Evolutionary conservation across 306 rosid genomes (phyloP), one percentile per base, ranked within the genome.

Genomic region (Cucurbita pepo): DNA sequence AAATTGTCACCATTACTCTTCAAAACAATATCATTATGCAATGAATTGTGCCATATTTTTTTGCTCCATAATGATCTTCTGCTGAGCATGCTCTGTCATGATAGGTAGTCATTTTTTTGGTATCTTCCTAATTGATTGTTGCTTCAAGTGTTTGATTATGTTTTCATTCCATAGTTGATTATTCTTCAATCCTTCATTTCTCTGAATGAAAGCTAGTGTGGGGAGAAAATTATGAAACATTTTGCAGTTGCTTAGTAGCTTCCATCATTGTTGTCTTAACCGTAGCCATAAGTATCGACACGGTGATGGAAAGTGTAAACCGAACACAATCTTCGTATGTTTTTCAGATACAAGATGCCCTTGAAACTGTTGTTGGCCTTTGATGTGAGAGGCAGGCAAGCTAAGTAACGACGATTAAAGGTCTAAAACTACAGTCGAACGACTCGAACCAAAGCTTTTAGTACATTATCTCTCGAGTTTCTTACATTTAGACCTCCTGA

Each of bases 71-170:
- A 69, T 69, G 74, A 69, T 69, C 56, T 69, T 30, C 44, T 50
- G 74, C 43, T 34, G 74, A 69, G 74, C 74, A 69, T 69, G 74
- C 74, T 69, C n/a, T 9, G 54, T 69, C 59, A 69, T 69, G 59
- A 69, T 69, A 30, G 59, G 30, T 34, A 50, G 59, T 30, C 59
- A 69, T 69, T 50, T 69, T 15, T 69, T 48, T 69, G 21, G 73
- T 69, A 45, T 45, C 72, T 69, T 69, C 73, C 22, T 69, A 21
- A 48, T 69, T 22, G 48, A 69, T 25, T 69, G 59, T 69, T 51
- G 45, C 74, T 69, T 67, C 47, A 69, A 69, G 74, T 50, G 74
- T 50, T 69, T 22, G 51, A 48, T 51, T 15, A 51, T 69, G 74
- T 51, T 69, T 69, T 69, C 59, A 69, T 34, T 50, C 41, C 6